Percentiles rank a stretch among this genome's conserved stretches.
phyloP scores from a whole-genome alignment of 2,329 filamentous ascomycete species.

The Sporothrix schenckii region DNA sequence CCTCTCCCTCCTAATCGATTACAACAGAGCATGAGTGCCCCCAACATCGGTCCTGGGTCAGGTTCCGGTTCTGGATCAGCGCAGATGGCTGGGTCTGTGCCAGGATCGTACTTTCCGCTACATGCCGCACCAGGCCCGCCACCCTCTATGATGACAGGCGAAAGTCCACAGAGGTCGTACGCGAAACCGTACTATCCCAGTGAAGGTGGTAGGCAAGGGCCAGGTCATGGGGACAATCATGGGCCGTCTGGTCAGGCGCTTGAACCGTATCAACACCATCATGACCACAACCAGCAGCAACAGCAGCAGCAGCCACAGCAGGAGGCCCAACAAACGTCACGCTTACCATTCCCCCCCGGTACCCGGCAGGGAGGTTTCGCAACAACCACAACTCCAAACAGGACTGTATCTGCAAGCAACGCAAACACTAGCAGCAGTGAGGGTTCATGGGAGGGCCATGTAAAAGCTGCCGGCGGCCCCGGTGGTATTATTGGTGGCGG shows the following conservation, averaged over 20 bases:
- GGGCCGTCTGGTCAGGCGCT: neutral
- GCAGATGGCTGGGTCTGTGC: conserved; percentile 12
- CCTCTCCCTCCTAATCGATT: conserved; percentile 27
- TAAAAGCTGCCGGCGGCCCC: neutral
- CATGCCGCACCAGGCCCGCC: conserved; percentile 17
- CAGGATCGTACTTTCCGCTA: conserved; percentile 20
- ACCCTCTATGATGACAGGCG: neutral
- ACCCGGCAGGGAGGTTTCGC: neutral
- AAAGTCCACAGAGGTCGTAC: conserved; percentile 36
- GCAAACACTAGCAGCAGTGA: neutral
- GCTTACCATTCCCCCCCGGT: neutral
- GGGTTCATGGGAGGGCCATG: neutral
- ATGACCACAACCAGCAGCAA: conserved; percentile 14
- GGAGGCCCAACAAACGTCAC: conserved; percentile 7
- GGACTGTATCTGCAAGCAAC: conserved; percentile 16
- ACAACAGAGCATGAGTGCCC: conserved; percentile 29
- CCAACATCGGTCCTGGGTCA: conserved; percentile 3
- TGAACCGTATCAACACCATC: conserved; percentile 12
- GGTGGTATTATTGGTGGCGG: conserved; percentile 14
- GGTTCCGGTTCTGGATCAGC: neutral
- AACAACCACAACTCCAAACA: neutral
- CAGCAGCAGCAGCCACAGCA: conserved; percentile 22
- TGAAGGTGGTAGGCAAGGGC: neutral
- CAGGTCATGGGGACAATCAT: conserved; percentile 1
- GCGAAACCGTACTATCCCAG: conserved; percentile 34